These are phyloP conservation scores for Boeremia exigua DNA, from an alignment of 2,329 filamentous ascomycete genomes.

Conservation along the genomic window DNA sequence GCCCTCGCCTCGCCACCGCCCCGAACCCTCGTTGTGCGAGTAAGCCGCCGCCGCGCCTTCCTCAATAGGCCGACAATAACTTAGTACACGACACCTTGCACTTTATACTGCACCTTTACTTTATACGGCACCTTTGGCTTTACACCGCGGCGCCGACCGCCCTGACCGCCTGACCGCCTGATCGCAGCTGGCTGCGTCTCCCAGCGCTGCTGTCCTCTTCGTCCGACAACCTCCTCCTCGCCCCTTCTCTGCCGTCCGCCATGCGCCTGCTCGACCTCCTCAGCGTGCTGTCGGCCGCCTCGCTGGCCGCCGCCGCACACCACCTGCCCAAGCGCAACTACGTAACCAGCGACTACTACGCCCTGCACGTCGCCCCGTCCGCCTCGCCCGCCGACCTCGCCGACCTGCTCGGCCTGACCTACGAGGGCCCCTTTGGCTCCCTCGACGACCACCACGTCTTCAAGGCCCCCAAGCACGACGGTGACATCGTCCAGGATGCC, in stretches of 20 bases:
- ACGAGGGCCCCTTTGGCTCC: conserved; percentile 82
- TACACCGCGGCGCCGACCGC: too few relatives aligned
- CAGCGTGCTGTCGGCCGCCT: conserved; percentile 44
- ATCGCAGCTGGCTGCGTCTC: conserved; percentile 23
- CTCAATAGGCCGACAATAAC: conserved; percentile 24
- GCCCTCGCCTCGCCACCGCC: too few relatives aligned
- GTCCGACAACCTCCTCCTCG: too few relatives aligned
- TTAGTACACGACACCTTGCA: conserved; percentile 8
- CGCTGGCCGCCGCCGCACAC: conserved; percentile 32
- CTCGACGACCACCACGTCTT: conserved; percentile 86
- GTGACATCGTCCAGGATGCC: conserved; percentile 60
- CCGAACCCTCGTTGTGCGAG: too few relatives aligned
- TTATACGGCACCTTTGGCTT: too few relatives aligned
- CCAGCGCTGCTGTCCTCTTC: too few relatives aligned
- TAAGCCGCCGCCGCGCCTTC: conserved; percentile 16
- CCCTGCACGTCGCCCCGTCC: conserved; percentile 76
- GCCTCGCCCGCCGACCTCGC: conserved; percentile 74
- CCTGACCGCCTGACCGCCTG: conserved; percentile 13
- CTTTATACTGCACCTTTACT: not conserved
- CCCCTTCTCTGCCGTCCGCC: conserved; percentile 10
- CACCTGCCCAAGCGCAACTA: conserved; percentile 70
- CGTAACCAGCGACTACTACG: conserved; percentile 87
- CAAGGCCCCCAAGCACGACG: conserved; percentile 66
- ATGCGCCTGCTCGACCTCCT: conserved; percentile 57
- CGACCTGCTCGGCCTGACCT: conserved; percentile 71